Base-by-base conservation (phyloP, 129 eudicot genomes). In the Chrysanthemum seticuspe region DNA sequence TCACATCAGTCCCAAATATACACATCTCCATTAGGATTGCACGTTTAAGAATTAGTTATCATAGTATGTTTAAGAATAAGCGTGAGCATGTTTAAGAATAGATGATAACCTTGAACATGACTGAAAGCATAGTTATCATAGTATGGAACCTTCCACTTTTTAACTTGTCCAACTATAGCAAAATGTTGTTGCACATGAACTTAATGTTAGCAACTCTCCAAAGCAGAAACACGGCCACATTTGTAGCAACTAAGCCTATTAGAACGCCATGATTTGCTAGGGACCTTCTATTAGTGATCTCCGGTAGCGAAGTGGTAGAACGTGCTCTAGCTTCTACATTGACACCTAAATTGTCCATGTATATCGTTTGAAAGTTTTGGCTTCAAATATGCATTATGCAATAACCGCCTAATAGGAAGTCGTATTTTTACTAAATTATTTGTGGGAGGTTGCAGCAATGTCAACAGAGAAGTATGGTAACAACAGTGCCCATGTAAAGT, bases 61-160 rank as follows among this genome's bases (percentile, higher is more conserved):
- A 19, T 19, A 19, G 21, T 19, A 19, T 19, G 21, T 19, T 19
- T 19, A 19, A 19, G 21, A 19, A 19, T 19, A 19, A 92, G 85
- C 21, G 86, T 89, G 67, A 92, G 29, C 97, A 92, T 92, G 74
- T 89, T 92, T 6, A 88, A 66, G 56, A 85, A 10, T 14, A 92
- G 45, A 74, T 89, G 97, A 67, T 71, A 80, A 44, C 6, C 16
- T 15, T 83, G 84, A 6, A 19, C 74, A 62, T 92, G 97, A 72
- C 94, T 89, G 88, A 92, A 92, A 2, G 91, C 97, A 64, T 63
- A 65, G 96, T 92, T 72, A 92, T 79, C 82, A 92, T 47, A 6
- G 97, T 92, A 80, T 92, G 94, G n/a, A 87, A 6, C 3, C 88
- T 79, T 6, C 93, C 89, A 44, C 89, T 92, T 78, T 60, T 81